These are phyloP conservation scores for Neocallimastix lanati DNA, from an alignment of 192 early-diverging fungal species.

Conservation along the genomic window DNA sequence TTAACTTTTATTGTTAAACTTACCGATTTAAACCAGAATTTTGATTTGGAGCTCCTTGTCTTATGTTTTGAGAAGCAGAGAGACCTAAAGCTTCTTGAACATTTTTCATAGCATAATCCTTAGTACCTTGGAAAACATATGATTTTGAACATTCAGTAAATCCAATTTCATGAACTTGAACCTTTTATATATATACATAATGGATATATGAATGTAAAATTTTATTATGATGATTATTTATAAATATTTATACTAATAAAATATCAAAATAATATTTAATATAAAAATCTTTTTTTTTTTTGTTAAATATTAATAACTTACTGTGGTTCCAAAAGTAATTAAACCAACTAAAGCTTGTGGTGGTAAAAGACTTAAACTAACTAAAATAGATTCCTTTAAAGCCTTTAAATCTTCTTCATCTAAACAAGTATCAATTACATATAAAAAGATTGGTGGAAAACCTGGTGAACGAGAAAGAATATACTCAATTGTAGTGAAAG, in stretches of 20 bases:
- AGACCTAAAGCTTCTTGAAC: constrained; percentile 95
- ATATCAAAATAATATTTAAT: no score
- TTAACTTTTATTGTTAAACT: no score
- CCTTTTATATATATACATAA: no score
- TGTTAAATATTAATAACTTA: constrained; percentile 14
- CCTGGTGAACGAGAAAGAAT: constrained; percentile 55
- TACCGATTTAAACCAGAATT: constrained; percentile 7
- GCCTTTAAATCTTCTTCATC: constrained; percentile 91
- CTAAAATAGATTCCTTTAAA: constrained; percentile 80
- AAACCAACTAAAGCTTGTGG: constrained; percentile 79
- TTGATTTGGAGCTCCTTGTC: constrained; percentile 7
- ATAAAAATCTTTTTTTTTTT: no score
- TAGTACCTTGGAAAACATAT: constrained; percentile 90
- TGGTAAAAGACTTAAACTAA: constrained; percentile 80
- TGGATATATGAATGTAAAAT: no score
- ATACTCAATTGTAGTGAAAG: constrained; percentile 95
- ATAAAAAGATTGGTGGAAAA: constrained; percentile 86
- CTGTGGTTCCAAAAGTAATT: constrained; percentile 97
- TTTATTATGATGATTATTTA: no score
- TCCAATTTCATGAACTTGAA: constrained; percentile 92
- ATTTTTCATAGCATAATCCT: constrained; percentile 87
- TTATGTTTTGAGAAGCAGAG: constrained; percentile 3
- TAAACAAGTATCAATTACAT: constrained; percentile 91
- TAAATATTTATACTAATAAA: no score
- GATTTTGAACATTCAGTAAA: constrained; percentile 92